Conservation (phyloP, 306 rosid species). For the Geum urbanum region DNA sequence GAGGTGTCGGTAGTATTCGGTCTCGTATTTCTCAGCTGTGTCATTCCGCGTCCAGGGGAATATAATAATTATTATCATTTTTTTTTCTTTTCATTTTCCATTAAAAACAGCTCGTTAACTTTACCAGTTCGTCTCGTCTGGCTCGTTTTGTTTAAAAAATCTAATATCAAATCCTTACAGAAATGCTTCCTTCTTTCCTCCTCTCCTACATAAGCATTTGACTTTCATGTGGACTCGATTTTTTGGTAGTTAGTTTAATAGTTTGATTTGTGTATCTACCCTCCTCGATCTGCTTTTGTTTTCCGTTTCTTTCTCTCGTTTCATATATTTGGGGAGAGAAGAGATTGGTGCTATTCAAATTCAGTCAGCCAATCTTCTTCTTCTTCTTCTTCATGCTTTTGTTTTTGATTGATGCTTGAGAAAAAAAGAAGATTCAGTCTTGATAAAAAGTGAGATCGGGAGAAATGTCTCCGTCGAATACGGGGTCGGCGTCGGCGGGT, state of each 20-base stretch:
- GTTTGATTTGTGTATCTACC: not conserved
- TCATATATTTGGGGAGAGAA: not conserved
- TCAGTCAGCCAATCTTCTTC: not conserved
- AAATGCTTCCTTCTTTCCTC: slow-evolving; percentile 1
- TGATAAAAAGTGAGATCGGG: slow-evolving; percentile 6
- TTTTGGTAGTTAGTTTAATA: not conserved
- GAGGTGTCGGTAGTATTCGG: slow-evolving; percentile 15
- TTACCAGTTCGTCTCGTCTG: not conserved
- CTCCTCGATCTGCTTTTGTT: slow-evolving; percentile 1
- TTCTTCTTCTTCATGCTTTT: no score
- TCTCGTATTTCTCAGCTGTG: not conserved
- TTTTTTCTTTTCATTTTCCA: not conserved
- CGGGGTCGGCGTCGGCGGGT: not conserved
- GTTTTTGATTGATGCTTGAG: slow-evolving; percentile 1
- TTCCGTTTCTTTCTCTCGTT: not conserved
- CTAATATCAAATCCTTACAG: not conserved
- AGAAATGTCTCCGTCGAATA: slow-evolving; percentile 67
- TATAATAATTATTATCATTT: not conserved
- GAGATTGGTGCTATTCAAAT: not conserved
- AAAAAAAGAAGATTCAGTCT: no score
- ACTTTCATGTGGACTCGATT: slow-evolving; percentile 10
- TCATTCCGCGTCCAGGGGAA: slow-evolving; percentile 7
- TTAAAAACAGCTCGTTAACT: not conserved
- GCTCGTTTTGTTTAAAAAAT: no score
- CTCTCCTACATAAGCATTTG: slow-evolving; percentile 3